Evolutionary conservation across 179 eudicot species (phyloP), one percentile per base, ranked within the genome.

Genomic region (Drosera spatulata): DNA sequence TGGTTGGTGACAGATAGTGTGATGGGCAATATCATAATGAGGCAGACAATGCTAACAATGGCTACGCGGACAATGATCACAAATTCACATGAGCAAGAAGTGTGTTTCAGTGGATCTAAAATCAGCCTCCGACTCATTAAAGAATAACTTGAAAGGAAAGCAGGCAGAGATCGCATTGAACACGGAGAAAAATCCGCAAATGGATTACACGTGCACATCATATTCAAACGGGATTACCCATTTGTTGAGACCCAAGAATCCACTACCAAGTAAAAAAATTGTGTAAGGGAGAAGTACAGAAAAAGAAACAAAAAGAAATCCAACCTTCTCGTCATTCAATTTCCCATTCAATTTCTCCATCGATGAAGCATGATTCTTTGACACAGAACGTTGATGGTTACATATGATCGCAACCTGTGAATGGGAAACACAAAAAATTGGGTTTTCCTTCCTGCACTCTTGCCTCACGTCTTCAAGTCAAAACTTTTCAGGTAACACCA

Each of bases 331-430:
- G 64, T 85, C 97, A n/a, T 81, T 78, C 56, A 93, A 89, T 77
- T 78, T 93, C 44, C 79, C 78, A 56, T 71, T 67, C 67, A 86
- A 72, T 63, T 69, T 80, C 43, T 70, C 74, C 88, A 93, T 93
- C 66, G 82, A 94, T 62, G 94, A 75, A 74, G 75, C 72, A 66
- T 93, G 99, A 50, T 88, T 50, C 81, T 93, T 93, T 3, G 99
- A 85, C 54, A 89, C 97, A 39, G 79, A 75, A 73, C 99, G 99
- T 73, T 93, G 99, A 87, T 93, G 99, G 69, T 93, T 93, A 72
- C 99, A 93, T 45, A 93, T 85, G 53, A 93, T 85, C 49, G 99
- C 99, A 57, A 93, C 99, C 99, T 93, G 82, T 65, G 81, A 56
- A 53, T 65, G 58, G 61, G 63, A 47, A 45, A 55, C 6, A 12